Evolutionary conservation across 495 filamentous ascomycete species (phyloP).

Genomic region (Xylaria cubensis): DNA sequence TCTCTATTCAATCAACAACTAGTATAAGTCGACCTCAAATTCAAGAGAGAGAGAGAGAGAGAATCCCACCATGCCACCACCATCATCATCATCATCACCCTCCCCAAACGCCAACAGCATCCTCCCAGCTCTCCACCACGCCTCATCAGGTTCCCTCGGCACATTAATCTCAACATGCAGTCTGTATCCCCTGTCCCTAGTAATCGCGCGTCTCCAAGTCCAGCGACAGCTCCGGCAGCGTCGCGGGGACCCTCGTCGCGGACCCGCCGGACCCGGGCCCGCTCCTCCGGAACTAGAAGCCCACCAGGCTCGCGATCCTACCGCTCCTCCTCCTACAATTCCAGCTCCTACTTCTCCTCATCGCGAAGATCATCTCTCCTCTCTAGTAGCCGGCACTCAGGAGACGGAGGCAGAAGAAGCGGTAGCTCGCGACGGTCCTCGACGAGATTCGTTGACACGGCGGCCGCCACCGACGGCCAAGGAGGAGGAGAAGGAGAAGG

Average conservation of each 20-base stretch:
- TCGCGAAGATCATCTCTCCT: neutral
- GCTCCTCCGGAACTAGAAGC: neutral
- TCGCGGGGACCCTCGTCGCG: neutral
- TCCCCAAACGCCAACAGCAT: conserved; percentile 43
- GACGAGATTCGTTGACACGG: neutral
- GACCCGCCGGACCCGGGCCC: neutral
- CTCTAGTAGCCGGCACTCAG: conserved; percentile 26
- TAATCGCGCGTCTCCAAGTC: conserved; percentile 83
- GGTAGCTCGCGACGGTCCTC: conserved; percentile 9
- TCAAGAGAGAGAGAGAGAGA: neutral
- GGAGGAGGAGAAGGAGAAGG: no score
- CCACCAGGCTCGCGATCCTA: neutral
- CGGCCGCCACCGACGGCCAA: conserved; percentile 20
- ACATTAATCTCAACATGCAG: conserved; percentile 80
- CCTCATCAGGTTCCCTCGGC: conserved; percentile 78
- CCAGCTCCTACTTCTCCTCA: conserved; percentile 15
- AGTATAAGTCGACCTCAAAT: conserved; percentile 11
- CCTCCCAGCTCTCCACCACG: conserved; percentile 89
- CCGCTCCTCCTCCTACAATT: conserved; percentile 14
- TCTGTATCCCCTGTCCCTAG: conserved; percentile 85
- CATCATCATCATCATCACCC: conserved; percentile 5
- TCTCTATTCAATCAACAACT: neutral
- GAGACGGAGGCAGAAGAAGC: neutral
- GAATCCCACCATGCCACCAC: neutral
- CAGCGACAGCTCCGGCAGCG: conserved; percentile 64